These are phyloP conservation scores for Tylopilus sp. DNA, from an alignment of 768 basidiomycete species.

Conservation along the genomic window DNA sequence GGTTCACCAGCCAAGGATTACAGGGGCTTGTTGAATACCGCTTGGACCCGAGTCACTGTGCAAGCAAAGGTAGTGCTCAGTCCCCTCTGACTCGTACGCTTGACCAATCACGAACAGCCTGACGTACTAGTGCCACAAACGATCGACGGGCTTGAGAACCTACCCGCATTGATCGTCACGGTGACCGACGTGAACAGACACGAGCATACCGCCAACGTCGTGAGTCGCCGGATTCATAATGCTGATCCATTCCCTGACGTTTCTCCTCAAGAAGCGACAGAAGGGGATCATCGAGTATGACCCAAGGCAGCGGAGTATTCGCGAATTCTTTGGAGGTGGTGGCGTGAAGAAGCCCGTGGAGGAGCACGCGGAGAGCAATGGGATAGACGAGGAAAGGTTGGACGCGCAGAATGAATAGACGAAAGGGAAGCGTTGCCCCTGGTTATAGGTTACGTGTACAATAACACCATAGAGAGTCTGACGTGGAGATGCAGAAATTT, in stretches of 20 bases:
- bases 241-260: not conserved
- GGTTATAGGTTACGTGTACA: conserved; percentile 8
- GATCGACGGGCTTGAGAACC: conserved; percentile 17
- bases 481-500: not conserved
- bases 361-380: conserved; percentile 26
- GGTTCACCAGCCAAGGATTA: conserved; percentile 31
- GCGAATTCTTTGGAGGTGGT: conserved; percentile 61
- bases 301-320: conserved; percentile 70
- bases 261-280: conserved; percentile 54
- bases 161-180: conserved; percentile 38
- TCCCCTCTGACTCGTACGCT: not conserved
- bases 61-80: conserved; percentile 40
- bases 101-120: conserved; percentile 24
- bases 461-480: conserved; percentile 12
- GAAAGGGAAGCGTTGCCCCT: not conserved
- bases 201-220: conserved; percentile 55
- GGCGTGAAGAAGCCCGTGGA: conserved; percentile 11
- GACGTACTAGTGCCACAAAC: conserved; percentile 24
- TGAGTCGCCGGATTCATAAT: conserved; percentile 32
- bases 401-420: conserved; percentile 9
- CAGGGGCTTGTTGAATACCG: conserved; percentile 62
- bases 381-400: conserved; percentile 23
- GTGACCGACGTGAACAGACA: conserved; percentile 53
- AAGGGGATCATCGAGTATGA: conserved; percentile 78
- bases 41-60: conserved; percentile 58